Conservation (phyloP, 306 rosid genomes). For the Trifolium subterraneum region DNA sequence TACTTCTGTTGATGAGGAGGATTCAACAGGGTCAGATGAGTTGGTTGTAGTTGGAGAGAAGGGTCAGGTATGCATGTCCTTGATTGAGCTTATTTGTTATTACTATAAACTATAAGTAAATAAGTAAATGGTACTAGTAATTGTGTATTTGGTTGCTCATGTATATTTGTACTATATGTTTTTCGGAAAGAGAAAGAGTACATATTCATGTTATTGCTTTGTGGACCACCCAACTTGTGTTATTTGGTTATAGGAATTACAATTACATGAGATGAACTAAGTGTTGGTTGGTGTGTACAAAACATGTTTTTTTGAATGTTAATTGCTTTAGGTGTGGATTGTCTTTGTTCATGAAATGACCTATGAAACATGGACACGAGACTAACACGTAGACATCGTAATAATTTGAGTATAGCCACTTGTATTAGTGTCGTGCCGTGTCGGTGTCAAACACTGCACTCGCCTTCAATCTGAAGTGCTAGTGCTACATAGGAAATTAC, state of each 20-base stretch:
- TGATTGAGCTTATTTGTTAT: background rate
- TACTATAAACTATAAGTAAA: too few species aligned
- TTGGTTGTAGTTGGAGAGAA: slow-evolving; percentile 73
- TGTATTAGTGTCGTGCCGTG: background rate
- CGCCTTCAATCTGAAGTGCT: background rate
- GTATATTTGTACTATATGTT: background rate
- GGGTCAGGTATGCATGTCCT: slow-evolving; percentile 64
- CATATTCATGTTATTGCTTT: background rate
- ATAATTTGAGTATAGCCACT: background rate
- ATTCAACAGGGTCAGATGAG: slow-evolving; percentile 59
- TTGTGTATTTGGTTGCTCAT: background rate
- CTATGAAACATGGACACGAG: background rate
- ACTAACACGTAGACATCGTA: background rate
- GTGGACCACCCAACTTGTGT: slow-evolving; percentile 3
- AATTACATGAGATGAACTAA: background rate
- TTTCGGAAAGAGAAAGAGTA: background rate
- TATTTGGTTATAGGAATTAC: slow-evolving; percentile 11
- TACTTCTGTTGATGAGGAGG: slow-evolving; percentile 44
- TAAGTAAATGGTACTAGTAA: background rate
- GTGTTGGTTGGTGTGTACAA: background rate
- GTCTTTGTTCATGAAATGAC: slow-evolving; percentile 15
- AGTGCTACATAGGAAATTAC: background rate
- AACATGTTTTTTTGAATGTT: background rate
- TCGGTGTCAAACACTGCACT: background rate
- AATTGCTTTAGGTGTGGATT: slow-evolving; percentile 14